Conservation (phyloP, 106 monocot genomes). For the Dendrobium huoshanense region DNA sequence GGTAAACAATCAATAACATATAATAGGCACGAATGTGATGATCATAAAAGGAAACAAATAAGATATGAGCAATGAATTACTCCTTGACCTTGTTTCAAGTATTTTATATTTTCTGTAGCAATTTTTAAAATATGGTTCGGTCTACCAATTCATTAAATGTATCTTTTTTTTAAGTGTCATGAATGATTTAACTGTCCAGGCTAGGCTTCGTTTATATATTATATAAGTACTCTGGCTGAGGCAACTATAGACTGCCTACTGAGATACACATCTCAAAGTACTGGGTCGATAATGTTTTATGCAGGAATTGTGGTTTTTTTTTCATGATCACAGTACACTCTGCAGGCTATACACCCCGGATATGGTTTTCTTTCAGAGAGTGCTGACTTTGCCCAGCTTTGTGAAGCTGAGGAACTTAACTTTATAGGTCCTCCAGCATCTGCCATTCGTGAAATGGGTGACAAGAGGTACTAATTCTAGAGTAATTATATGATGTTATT, state of each 20-base stretch:
- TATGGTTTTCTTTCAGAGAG: slow-evolving; percentile 98
- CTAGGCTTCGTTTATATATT: not conserved
- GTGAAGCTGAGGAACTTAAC: slow-evolving; percentile 72
- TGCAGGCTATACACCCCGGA: slow-evolving; percentile 92
- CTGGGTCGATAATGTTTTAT: not conserved
- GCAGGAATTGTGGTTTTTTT: not conserved
- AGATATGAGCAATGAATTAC: not conserved
- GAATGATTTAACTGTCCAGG: not conserved
- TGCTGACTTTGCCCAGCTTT: slow-evolving; percentile 88
- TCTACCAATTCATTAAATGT: not conserved
- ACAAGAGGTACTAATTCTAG: slow-evolving; percentile 67
- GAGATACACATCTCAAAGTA: not conserved
- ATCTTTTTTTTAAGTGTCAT: not conserved
- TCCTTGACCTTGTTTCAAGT: not conserved
- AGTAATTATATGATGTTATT: not conserved
- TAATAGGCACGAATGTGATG: not conserved
- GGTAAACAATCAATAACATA: not conserved
- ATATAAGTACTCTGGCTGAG: not conserved
- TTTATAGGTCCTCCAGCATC: slow-evolving; percentile 98
- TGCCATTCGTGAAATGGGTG: slow-evolving; percentile 99
- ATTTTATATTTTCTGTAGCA: not conserved
- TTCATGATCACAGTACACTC: not conserved
- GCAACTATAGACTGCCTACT: not conserved
- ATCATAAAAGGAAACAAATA: not conserved
- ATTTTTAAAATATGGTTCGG: not conserved